A percentile compares a stretch with the other conserved stretches of the same genome.
phyloP scores from a whole-genome alignment of 2,329 filamentous ascomycete species.

The Gremmenia infestans region DNA sequence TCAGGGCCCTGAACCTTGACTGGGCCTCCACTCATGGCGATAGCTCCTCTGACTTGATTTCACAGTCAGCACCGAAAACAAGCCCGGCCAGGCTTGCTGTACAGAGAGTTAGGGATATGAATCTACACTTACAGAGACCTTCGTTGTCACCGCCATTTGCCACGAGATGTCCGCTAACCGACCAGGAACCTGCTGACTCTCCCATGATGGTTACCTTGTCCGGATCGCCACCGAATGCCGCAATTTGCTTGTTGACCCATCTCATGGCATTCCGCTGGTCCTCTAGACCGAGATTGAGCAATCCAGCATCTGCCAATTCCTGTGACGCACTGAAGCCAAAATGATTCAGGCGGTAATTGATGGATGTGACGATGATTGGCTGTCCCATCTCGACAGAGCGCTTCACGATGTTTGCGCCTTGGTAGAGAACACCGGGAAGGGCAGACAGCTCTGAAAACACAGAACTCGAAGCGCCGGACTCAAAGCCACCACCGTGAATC shows the following conservation, averaged over 20 bases:
- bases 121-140: no score
- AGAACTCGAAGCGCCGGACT: background rate
- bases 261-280: background rate
- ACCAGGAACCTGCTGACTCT: no score
- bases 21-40: no score
- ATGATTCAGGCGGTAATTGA: background rate
- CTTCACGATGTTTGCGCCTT: background rate
- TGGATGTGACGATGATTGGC: background rate
- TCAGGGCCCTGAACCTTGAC: no score
- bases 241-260: background rate
- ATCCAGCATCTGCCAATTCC: background rate
- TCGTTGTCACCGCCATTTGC: no score
- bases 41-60: no score
- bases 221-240: no score
- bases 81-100: no score
- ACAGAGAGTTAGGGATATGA: no score
- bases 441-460: background rate
- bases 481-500: background rate
- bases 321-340: background rate
- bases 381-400: background rate
- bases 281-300: background rate
- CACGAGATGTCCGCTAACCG: no score
- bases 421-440: background rate
- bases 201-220: no score
- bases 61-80: no score